Evolutionary conservation across 2,329 filamentous ascomycete species (phyloP), one percentile per base, ranked within the genome.

Genomic region (Fonsecaea pugnacius): DNA sequence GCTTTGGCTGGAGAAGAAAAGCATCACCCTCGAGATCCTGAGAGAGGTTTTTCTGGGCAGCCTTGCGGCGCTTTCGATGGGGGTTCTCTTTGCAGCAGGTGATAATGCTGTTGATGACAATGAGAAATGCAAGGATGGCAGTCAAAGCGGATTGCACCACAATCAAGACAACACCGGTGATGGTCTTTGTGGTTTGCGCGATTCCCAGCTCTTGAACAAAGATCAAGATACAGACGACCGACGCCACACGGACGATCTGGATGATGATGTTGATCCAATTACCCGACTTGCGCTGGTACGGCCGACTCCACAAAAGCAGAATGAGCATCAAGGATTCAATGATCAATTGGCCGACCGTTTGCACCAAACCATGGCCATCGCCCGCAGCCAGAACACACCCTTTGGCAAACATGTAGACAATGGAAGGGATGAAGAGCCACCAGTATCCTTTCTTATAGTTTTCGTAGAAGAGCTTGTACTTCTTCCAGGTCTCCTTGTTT

Each of bases 401-500:
- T 80, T 95, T 95, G 74, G 87, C 89, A 74, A 97, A 92, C 82
- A 93, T 90, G 82, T 98, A 98, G 68, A 92, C 66, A 73, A 98
- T 96, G 66, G 85, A 83, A 0, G 95, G 95, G 14, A 98, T 84
- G 75, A 99, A 98, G 27, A 97, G 79, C 94, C 94, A 98, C 95
- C 95, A 99, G 81, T 94, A 96, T 71, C 89, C 87, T 78, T 91
- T 92, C 80, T 92, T 92, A 83, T 96, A 98, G 71, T 89, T 89
- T 73, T 98, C 95, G 81, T 99, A 99, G 80, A 99, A 98, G 67
- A 97, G 84, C 73, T 91, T 95, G 84, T 99, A 99, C 81, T 95
- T 96, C 76, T 91, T 84, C 93, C 95, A 97, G 46, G 89, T 88
- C 64, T 90, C 86, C 82, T 95, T 96, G 79, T 98, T 85, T 65